Percentiles rank a stretch among this genome's conserved stretches.
Conservation (phyloP, 345 rosid species). For the Sisymbrium irio region DNA sequence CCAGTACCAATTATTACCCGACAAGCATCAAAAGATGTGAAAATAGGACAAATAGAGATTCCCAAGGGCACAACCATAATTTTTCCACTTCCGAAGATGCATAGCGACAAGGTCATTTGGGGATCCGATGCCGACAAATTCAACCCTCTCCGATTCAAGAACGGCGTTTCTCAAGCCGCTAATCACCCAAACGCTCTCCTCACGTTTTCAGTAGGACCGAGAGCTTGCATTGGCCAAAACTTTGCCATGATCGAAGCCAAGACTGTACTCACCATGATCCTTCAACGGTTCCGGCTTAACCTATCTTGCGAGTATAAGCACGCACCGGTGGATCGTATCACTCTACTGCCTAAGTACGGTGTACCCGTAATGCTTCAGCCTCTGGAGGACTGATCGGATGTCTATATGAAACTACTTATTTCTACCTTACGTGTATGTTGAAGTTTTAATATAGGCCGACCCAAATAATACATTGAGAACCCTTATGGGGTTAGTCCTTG, state of each 20-base stretch:
- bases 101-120: slow-evolving; percentile 47
- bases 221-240: slow-evolving; percentile 62
- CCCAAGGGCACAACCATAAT: slow-evolving; percentile 40
- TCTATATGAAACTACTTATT: too few species aligned
- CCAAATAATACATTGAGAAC: too few species aligned
- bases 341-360: slow-evolving; percentile 40
- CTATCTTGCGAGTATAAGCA: slow-evolving; percentile 44
- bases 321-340: slow-evolving; percentile 36
- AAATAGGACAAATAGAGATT: slow-evolving; percentile 44
- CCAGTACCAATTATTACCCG: slow-evolving; percentile 30
- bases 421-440: too few species aligned
- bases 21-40: slow-evolving; percentile 39
- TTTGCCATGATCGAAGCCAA: slow-evolving; percentile 31
- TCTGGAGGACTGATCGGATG: too few species aligned
- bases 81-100: slow-evolving; percentile 38
- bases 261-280: slow-evolving; percentile 40
- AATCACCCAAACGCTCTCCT: slow-evolving; percentile 50
- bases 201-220: slow-evolving; percentile 52
- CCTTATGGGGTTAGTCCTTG: too few species aligned
- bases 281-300: slow-evolving; percentile 40
- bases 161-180: slow-evolving; percentile 43
- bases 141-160: slow-evolving; percentile 48
- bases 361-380: slow-evolving; percentile 40
- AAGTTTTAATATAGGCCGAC: too few species aligned
- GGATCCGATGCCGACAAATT: slow-evolving; percentile 62